Evolutionary conservation across 306 rosid species (phyloP).

Genomic region (Psophocarpus tetragonolobus): DNA sequence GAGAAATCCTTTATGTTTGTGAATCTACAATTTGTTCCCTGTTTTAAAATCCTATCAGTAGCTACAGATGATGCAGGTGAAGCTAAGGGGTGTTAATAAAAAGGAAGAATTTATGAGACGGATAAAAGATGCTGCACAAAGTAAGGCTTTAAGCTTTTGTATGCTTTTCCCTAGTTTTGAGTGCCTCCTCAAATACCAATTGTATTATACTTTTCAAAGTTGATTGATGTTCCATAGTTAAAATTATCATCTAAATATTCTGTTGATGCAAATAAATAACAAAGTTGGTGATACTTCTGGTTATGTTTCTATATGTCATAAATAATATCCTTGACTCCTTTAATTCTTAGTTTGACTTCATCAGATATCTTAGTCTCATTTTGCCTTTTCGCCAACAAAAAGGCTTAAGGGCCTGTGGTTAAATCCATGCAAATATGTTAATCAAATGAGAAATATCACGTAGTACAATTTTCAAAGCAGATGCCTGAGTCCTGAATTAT

Average conservation of each 20-base stretch:
- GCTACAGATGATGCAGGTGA: conserved; percentile 67
- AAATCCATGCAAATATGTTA: neutral
- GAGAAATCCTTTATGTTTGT: neutral
- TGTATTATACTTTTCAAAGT: neutral
- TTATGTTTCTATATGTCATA: neutral
- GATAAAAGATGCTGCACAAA: conserved; percentile 61
- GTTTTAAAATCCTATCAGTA: conserved; percentile 23
- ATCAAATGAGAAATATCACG: conserved; percentile 10
- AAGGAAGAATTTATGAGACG: conserved; percentile 62
- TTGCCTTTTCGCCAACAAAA: conserved; percentile 11
- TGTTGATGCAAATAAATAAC: conserved; percentile 5
- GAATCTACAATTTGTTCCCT: neutral
- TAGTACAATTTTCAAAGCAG: neutral
- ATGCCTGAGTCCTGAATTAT: neutral
- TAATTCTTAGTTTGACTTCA: conserved; percentile 1
- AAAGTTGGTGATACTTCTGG: neutral
- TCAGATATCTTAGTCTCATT: conserved; percentile 9
- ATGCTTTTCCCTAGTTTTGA: conserved; percentile 16
- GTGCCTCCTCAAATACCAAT: neutral
- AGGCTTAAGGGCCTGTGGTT: neutral
- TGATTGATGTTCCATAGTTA: neutral
- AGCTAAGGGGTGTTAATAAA: conserved; percentile 56
- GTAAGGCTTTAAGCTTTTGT: conserved; percentile 45
- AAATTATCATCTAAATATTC: neutral
- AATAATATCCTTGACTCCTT: neutral